Conservation (phyloP, 129 eudicot genomes). For the Cynara cardunculus region DNA sequence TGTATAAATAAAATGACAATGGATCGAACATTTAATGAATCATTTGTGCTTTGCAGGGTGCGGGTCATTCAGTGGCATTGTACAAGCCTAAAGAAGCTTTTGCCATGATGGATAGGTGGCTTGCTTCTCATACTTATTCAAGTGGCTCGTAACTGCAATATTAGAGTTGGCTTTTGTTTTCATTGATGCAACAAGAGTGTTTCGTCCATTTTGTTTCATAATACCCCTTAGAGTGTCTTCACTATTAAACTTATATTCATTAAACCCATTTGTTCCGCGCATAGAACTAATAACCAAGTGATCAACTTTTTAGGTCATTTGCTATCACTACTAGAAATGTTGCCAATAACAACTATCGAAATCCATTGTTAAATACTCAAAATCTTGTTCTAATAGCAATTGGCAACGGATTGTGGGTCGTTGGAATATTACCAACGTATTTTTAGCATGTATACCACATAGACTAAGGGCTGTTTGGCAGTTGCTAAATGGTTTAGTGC, state of each 20-base stretch:
- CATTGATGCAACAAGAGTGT: not conserved
- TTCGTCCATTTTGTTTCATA: not conserved
- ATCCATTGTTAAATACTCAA: not conserved
- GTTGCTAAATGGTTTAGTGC: too few relatives aligned
- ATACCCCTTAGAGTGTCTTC: not conserved
- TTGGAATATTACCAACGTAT: too few relatives aligned
- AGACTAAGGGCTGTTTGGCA: too few relatives aligned
- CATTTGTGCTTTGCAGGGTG: slow-evolving; percentile 14
- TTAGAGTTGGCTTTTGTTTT: not conserved
- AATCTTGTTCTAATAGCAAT: not conserved
- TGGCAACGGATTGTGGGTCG: not conserved
- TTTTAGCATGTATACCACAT: not conserved
- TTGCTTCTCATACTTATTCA: slow-evolving; percentile 12
- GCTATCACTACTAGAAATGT: not conserved
- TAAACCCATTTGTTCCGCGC: not conserved
- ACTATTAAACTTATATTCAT: not conserved
- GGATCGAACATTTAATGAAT: not conserved
- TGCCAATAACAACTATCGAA: not conserved
- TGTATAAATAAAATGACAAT: not conserved
- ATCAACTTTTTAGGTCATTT: not conserved
- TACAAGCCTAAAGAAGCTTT: slow-evolving; percentile 28
- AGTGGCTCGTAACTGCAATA: not conserved
- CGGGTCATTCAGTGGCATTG: slow-evolving; percentile 22
- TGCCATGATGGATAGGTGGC: slow-evolving; percentile 16
- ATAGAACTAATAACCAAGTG: not conserved